phyloP scores from a whole-genome alignment of 2,329 filamentous ascomycete species.

The Tolypocladium inflatum region DNA sequence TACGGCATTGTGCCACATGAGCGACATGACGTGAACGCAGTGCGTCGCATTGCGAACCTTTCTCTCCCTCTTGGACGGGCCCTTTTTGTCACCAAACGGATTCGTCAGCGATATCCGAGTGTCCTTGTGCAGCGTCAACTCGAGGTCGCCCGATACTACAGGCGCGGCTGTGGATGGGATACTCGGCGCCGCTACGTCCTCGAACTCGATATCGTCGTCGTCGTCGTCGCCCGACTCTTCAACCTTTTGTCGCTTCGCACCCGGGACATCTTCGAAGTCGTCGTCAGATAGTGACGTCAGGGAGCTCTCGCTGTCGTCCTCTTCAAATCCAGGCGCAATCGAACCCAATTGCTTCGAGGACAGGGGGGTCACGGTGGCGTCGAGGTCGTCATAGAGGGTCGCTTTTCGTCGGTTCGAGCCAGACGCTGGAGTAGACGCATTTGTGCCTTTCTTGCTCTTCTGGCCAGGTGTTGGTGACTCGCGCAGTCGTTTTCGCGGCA shows the following conservation, averaged over 20 bases:
- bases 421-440: conserved; percentile 9
- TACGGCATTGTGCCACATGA: conserved; percentile 84
- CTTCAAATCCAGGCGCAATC: conserved; percentile 32
- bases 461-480: conserved; percentile 24
- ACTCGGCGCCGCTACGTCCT: conserved; percentile 55
- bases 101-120: conserved; percentile 52
- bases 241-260: conserved; percentile 30
- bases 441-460: conserved; percentile 7
- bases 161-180: conserved; percentile 37
- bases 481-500: conserved; percentile 57
- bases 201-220: conserved; percentile 44
- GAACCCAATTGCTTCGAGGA: conserved; percentile 33
- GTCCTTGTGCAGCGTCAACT: conserved; percentile 58
- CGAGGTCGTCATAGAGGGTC: conserved; percentile 53
- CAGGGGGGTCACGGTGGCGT: conserved; percentile 35
- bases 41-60: conserved; percentile 71
- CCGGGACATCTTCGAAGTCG: conserved; percentile 40
- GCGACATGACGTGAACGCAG: conserved; percentile 75
- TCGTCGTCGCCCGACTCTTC: conserved; percentile 14
- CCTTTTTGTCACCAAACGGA: conserved; percentile 62
- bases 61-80: conserved; percentile 75
- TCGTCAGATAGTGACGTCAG: conserved; percentile 46
- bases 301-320: conserved; percentile 36
- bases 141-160: conserved; percentile 55
- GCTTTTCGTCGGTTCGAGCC: conserved; percentile 31